Evolutionary conservation across 2,329 filamentous ascomycete species (phyloP).

Genomic region (Aspergillus chevalieri): DNA sequence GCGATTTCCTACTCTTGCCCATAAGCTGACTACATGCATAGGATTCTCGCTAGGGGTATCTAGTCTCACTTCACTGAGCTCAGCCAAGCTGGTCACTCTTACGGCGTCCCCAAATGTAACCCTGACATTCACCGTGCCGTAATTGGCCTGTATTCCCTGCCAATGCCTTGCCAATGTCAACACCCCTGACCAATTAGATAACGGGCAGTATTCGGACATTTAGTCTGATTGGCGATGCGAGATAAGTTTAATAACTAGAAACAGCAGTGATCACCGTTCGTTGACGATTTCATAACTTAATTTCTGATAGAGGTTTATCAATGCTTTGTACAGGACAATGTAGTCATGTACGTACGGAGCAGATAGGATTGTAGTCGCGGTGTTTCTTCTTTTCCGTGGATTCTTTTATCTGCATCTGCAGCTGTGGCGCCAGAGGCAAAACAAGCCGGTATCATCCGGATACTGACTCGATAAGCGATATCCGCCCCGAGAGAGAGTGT

Average conservation of each 20-base stretch:
- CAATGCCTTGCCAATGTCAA: neutral
- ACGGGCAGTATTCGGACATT: neutral
- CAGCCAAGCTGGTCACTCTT: neutral
- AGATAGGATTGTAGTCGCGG: neutral
- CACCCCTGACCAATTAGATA: neutral
- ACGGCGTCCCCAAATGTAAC: neutral
- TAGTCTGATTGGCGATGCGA: neutral
- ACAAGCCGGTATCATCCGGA: too few relatives aligned
- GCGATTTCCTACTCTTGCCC: too few relatives aligned
- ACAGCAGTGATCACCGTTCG: neutral
- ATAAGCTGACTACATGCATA: too few relatives aligned
- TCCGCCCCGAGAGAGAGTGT: too few relatives aligned
- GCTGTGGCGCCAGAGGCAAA: too few relatives aligned
- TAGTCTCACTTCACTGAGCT: too few relatives aligned
- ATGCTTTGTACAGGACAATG: too few relatives aligned
- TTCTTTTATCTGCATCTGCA: too few relatives aligned
- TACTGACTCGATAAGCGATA: too few relatives aligned
- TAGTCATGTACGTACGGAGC: too few relatives aligned
- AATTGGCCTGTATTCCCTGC: neutral
- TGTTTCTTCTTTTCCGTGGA: too few relatives aligned
- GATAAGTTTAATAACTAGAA: neutral
- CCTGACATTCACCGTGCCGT: neutral
- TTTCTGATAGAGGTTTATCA: neutral
- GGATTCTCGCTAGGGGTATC: too few relatives aligned
- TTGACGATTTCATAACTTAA: neutral